phyloP scores from a whole-genome alignment of 1,284 basidiomycete species.

The Cryptococcus sp. region DNA sequence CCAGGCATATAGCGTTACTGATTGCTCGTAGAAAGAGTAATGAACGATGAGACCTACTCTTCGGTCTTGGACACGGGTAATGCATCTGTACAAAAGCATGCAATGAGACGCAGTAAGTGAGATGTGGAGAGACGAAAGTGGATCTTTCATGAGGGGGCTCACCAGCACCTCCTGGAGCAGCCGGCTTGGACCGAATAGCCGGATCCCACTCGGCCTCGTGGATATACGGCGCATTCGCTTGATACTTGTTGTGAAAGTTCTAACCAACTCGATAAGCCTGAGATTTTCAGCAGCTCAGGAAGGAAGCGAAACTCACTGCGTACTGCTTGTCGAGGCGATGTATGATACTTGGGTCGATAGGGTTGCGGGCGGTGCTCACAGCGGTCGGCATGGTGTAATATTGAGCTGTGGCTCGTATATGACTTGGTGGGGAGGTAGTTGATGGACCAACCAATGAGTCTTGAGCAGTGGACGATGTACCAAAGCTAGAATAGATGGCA shows the following conservation, averaged over 20 bases:
- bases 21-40: constrained; percentile 59
- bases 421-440: too few species aligned
- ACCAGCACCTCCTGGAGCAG: constrained; percentile 64
- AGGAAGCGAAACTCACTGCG: constrained; percentile 7
- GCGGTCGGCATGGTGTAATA: constrained; percentile 11
- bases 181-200: constrained; percentile 58
- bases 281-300: too few species aligned
- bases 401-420: too few species aligned
- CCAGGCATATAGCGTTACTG: constrained; percentile 45
- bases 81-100: constrained; percentile 42
- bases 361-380: constrained; percentile 7
- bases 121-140: too few species aligned
- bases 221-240: constrained; percentile 56
- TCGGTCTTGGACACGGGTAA: constrained; percentile 13
- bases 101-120: not conserved
- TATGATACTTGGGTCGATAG: constrained; percentile 10
- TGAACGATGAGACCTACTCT: constrained; percentile 52
- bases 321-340: constrained; percentile 21
- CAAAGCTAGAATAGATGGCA: too few species aligned
- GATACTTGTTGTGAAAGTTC: constrained; percentile 21
- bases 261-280: not conserved
- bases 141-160: constrained; percentile 56
- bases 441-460: too few species aligned
- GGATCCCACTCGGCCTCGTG: constrained; percentile 65
- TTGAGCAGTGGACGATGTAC: too few species aligned